Base-by-base conservation (phyloP, 2,329 filamentous ascomycete genomes). In the Penicillium sp. region DNA sequence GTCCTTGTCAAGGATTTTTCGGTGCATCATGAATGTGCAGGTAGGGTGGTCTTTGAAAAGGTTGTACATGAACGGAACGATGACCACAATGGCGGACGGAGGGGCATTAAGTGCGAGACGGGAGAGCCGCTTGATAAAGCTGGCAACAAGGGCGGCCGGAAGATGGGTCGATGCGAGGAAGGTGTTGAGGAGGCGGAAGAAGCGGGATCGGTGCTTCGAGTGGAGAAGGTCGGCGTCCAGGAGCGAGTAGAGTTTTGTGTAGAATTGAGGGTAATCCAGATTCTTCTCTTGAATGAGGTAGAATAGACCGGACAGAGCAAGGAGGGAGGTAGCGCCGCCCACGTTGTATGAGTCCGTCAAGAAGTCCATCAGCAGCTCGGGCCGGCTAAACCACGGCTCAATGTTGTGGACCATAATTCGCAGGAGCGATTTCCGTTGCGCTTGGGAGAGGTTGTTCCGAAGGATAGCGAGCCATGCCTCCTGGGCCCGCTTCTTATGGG, bases 21-120 rank as follows among this genome's bases (percentile, higher is more conserved):
- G 86, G 71, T 99, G 95, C 60, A 99, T 84, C 91, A 99, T 96
- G 66, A 96, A 97, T 0, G 93, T 95, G 67, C 91, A 96, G 1
- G 87, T 85, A 1, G 93, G 93, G 69, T 99, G 94, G 59, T 83
- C 84, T 72, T 90, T 94, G 69, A 99, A 82, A 61, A 96, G 82
- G 73, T 99, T 99, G 79, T 99, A 99, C 45, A 93, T 86, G 86
- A 91, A 97, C 0, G 94, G 95, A 8, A 97, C 81, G 39, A 96
- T 86, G 47, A 86, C 87, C 13, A 97, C 92, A 46, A 97, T 88
- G 24, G 91, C 92, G 27, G 90, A 86, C 2, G 95, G 94, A 2
- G 95, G 93, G 0, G 91, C 92, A 65, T 90, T 86, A n/a, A 99
- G 81, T 13, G 90, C 84, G 30, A 97, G 80, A 46, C 93, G 83